Percentiles rank a stretch among this genome's conserved stretches.
Evolutionary conservation across 805 yeast species (phyloP).

Genomic region (Candida mattraensis): DNA sequence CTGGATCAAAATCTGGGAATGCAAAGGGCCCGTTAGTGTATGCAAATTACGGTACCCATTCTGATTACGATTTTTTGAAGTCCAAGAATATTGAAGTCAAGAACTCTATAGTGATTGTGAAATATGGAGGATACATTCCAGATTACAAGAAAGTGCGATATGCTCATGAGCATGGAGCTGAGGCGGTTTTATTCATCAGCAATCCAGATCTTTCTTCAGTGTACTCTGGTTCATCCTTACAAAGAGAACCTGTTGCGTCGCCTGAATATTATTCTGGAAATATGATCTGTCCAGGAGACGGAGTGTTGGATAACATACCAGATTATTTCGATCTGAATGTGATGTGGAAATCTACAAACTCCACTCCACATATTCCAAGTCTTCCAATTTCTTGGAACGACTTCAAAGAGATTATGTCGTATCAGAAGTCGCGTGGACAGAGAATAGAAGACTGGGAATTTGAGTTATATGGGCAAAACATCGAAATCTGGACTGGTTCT

Average conservation of each 20-base stretch:
- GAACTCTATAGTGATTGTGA: slow-evolving; percentile 58
- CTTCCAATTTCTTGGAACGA: slow-evolving; percentile 78
- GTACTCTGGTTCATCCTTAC: slow-evolving; percentile 46
- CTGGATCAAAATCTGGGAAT: slow-evolving; percentile 61
- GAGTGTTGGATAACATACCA: slow-evolving; percentile 34
- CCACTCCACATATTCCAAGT: slow-evolving; percentile 71
- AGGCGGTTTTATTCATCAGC: slow-evolving; percentile 68
- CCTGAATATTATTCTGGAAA: slow-evolving; percentile 73
- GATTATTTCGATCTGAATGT: slow-evolving; percentile 39
- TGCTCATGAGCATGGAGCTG: slow-evolving; percentile 59
- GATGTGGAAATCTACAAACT: slow-evolving; percentile 44
- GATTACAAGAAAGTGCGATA: slow-evolving; percentile 50
- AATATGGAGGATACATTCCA: slow-evolving; percentile 53
- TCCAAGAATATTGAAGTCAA: slow-evolving; percentile 39
- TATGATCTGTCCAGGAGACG: slow-evolving; percentile 76
- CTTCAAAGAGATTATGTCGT: slow-evolving; percentile 45
- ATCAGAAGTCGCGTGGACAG: slow-evolving; percentile 40
- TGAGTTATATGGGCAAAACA: slow-evolving; percentile 21
- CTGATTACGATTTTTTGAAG: slow-evolving; percentile 49
- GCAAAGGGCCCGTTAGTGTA: slow-evolving; percentile 55
- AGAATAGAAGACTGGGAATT: slow-evolving; percentile 38
- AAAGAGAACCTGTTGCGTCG: slow-evolving; percentile 53
- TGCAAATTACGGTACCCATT: slow-evolving; percentile 62
- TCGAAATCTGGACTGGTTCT: slow-evolving; percentile 48
- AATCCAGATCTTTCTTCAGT: slow-evolving; percentile 33